Percentiles rank a stretch among this genome's conserved stretches.
phyloP scores from a whole-genome alignment of 148 eudicot species.

The Chenopodium quinoa region DNA sequence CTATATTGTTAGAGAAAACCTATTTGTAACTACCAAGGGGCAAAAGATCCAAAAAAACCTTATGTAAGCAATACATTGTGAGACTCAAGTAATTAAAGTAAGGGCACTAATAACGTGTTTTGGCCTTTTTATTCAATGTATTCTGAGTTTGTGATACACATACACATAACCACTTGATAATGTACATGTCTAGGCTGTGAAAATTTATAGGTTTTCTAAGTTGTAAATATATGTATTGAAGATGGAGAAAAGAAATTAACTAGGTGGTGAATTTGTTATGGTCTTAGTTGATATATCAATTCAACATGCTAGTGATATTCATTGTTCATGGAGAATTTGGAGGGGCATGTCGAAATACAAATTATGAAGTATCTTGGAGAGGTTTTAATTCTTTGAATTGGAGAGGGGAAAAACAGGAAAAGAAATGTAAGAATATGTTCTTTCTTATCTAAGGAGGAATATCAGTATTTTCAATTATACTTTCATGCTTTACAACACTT shows the following conservation, averaged over 20 bases:
- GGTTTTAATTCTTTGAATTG: neutral
- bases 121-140: too few species aligned
- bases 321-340: neutral
- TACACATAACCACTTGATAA: too few species aligned
- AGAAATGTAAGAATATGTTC: neutral
- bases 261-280: neutral
- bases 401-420: neutral
- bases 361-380: neutral
- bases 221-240: neutral
- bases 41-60: too few species aligned
- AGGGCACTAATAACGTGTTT: too few species aligned
- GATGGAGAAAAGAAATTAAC: neutral
- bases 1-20: too few species aligned
- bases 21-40: too few species aligned
- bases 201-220: too few species aligned
- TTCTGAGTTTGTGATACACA: too few species aligned
- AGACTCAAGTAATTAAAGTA: too few species aligned
- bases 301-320: neutral
- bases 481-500: neutral
- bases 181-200: too few species aligned
- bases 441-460: neutral
- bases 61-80: too few species aligned
- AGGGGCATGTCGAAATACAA: neutral
- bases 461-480: neutral
- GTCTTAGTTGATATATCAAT: neutral